A percentile compares a stretch with the other conserved stretches of the same genome.
phyloP scores from a whole-genome alignment of 208 protist genomes.

The Crithidia bombi region DNA sequence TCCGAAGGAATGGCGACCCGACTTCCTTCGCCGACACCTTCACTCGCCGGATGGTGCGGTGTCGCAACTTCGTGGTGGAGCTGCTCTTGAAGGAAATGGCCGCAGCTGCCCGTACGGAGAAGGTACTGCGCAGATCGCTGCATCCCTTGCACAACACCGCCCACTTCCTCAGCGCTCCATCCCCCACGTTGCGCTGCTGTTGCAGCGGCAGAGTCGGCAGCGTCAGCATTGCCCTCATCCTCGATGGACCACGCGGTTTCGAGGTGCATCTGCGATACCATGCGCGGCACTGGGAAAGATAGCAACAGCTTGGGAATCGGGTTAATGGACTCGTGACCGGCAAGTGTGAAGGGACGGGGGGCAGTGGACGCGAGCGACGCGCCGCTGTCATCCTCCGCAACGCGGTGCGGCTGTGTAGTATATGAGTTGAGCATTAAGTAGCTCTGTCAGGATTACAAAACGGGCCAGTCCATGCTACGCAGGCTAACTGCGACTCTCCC shows the following conservation, averaged over 20 bases:
- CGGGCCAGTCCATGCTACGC: too few relatives aligned
- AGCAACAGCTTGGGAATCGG: constrained; percentile 51
- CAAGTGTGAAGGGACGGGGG: constrained; percentile 31
- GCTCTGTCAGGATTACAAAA: too few relatives aligned
- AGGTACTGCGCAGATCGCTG: constrained; percentile 42
- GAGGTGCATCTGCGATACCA: constrained; percentile 34
- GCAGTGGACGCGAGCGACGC: background rate
- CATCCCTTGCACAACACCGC: constrained; percentile 34
- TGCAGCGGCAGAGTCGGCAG: background rate
- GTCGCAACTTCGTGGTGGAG: constrained; percentile 32
- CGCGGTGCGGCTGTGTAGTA: background rate
- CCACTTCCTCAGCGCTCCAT: constrained; percentile 25
- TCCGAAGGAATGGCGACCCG: background rate
- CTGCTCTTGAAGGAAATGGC: constrained; percentile 53
- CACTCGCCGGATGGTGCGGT: background rate
- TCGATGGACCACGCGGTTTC: constrained; percentile 18
- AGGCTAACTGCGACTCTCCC: too few relatives aligned
- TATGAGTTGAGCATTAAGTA: background rate
- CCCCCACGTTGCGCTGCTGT: background rate
- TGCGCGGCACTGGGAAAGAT: constrained; percentile 49
- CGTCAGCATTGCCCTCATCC: constrained; percentile 13
- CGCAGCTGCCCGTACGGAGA: constrained; percentile 31
- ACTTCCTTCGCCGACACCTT: background rate
- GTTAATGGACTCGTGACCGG: constrained; percentile 39
- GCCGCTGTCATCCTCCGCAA: background rate